A percentile compares a stretch with the other conserved stretches of the same genome.
These are phyloP conservation scores for Coprinopsis sp. DNA, from an alignment of 768 basidiomycete species.

Conservation along the genomic window DNA sequence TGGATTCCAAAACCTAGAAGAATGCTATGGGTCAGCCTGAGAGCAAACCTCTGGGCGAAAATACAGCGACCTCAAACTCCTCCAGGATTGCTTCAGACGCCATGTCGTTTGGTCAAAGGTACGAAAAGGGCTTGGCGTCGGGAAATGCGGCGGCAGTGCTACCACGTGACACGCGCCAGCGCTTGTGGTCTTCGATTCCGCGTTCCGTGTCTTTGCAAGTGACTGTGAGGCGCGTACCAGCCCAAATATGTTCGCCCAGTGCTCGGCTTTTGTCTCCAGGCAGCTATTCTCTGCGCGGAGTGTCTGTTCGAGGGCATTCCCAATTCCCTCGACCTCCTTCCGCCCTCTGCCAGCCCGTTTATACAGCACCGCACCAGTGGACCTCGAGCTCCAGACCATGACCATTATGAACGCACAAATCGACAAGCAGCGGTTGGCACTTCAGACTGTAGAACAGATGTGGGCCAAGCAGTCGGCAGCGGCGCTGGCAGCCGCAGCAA, in stretches of 20 bases:
- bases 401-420: not conserved
- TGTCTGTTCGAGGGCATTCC: no score
- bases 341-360: no score
- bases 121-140: not conserved
- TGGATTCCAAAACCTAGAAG: conserved; percentile 83
- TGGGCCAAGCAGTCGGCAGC: conserved; percentile 34
- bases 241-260: no score
- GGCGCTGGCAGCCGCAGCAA: conserved; percentile 18
- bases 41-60: conserved; percentile 4
- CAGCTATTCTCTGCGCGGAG: no score
- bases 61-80: conserved; percentile 75
- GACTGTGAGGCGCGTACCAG: no score
- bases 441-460: conserved; percentile 30
- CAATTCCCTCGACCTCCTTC: no score
- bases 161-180: no score
- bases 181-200: not conserved
- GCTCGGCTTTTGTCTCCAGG: no score
- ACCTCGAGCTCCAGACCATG: not conserved
- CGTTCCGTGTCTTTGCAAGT: not conserved
- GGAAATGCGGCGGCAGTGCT: not conserved
- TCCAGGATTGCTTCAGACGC: conserved; percentile 68
- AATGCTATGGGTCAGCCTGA: conserved; percentile 11
- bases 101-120: conserved; percentile 35
- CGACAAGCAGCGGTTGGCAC: no score
- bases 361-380: no score